Conservation (phyloP, 805 yeast genomes). For the Yarrowia divulgata region DNA sequence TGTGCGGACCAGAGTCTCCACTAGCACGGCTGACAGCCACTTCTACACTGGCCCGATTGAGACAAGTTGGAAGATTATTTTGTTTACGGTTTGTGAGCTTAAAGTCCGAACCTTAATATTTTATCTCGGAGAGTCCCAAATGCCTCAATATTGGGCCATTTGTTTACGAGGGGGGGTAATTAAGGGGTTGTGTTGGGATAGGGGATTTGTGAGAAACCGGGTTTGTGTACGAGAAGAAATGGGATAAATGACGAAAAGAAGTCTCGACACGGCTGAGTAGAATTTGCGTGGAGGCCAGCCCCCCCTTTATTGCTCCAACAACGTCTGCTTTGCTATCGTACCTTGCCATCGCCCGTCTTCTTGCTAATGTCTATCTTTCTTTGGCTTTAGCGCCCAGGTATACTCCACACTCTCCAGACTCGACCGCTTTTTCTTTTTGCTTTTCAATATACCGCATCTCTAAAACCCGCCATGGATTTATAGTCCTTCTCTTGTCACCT, state of each 20-base stretch:
- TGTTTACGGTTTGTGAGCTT: not conserved
- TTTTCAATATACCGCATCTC: conserved; percentile 14
- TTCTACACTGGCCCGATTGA: conserved; percentile 26
- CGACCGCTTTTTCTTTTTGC: too few species aligned
- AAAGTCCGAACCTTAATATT: not conserved
- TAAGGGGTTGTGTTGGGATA: too few species aligned
- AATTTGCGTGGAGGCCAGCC: not conserved
- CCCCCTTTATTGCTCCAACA: not conserved
- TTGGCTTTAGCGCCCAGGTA: not conserved
- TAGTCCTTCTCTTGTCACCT: not conserved
- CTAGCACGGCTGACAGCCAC: conserved; percentile 17
- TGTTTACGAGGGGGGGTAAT: not conserved
- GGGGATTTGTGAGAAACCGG: too few species aligned
- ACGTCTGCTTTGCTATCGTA: not conserved
- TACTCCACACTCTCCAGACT: conserved; percentile 38
- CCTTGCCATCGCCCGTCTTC: too few species aligned
- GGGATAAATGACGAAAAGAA: too few species aligned
- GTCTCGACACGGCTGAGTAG: too few species aligned
- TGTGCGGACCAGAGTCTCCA: not conserved
- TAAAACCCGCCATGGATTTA: conserved; percentile 15
- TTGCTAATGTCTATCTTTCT: conserved; percentile 18
- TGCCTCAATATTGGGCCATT: conserved; percentile 18
- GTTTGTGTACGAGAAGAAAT: too few species aligned
- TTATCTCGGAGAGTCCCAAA: conserved; percentile 23
- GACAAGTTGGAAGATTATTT: not conserved